Evolutionary conservation across 208 protist species (phyloP), one percentile per base, ranked within the genome.

Genomic region (Lotmaria passim): DNA sequence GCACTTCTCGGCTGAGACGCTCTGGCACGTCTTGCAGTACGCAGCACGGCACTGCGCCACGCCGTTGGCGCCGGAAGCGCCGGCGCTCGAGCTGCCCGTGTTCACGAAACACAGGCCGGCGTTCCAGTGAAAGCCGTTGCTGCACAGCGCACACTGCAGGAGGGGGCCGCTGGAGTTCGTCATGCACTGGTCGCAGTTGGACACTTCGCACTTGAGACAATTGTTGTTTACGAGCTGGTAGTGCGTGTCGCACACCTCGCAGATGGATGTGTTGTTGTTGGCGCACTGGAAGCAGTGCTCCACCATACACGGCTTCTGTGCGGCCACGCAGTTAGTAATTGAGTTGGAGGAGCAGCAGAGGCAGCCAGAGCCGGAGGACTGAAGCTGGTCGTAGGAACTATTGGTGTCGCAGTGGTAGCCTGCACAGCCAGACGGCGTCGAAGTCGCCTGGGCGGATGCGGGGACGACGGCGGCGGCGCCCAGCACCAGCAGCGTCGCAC

Each of bases 1-100:
- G 44, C 60, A 66, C 21, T 1, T 21, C 17, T 3, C 30, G 8
- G 46, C 46, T 7, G 60, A 33, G 28, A 24, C 12, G 30, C 19
- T 55, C n/a, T 41, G 5, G 30, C 60, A 66, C 3, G 60, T 55
- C 19, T 33, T 26, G 60, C 60, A 66, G 60, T 55, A 55, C 7
- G 60, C 60, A 46, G 38, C 60, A 26, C 60, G 60, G 31, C 60
- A 66, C 38, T 66, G 30, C 31, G 17, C 39, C 23, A 26, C 48
- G 7, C 44, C 44, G 15, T 24, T 50, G 57, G 4, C 31, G 8
- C 23, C 41, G 19, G 58, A 21, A 21, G 26, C 21, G 17, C 23
- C 0, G 41, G 41, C 23, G 15, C 24, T 26, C 3, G 58, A 51
- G n/a, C 60, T 28, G 14, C 31, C 46, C 6, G 19, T 41, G 48